These are phyloP conservation scores for Yueomyces sinensis DNA, from an alignment of 805 yeast species.

Conservation along the genomic window DNA sequence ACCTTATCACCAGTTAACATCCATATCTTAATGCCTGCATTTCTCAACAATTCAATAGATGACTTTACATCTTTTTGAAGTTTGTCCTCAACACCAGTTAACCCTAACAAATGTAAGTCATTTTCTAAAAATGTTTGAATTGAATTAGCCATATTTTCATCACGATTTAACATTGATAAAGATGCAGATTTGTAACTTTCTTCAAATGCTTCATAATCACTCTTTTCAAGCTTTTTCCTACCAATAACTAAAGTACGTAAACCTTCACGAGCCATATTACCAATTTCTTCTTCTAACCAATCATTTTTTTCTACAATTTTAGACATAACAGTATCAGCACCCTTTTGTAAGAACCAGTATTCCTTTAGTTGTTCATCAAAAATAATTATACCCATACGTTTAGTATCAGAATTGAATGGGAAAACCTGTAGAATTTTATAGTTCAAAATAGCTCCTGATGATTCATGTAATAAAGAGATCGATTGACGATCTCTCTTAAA, in stretches of 20 bases:
- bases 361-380: constrained; percentile 51
- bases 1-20: constrained; percentile 99
- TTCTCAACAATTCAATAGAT: constrained; percentile 80
- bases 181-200: constrained; percentile 60
- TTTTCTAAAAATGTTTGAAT: constrained; percentile 61
- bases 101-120: constrained; percentile 74
- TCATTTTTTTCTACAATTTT: constrained; percentile 73
- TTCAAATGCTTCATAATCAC: constrained; percentile 49
- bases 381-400: constrained; percentile 89
- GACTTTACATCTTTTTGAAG: constrained; percentile 84
- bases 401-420: constrained; percentile 92
- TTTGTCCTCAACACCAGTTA: constrained; percentile 96
- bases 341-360: constrained; percentile 78
- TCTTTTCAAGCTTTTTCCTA: constrained; percentile 50
- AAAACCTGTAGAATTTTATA: constrained; percentile 71
- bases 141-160: constrained; percentile 53
- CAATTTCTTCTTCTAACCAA: constrained; percentile 96
- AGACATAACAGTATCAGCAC: constrained; percentile 93
- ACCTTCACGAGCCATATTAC: constrained; percentile 98
- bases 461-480: constrained; percentile 52
- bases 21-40: constrained; percentile 97
- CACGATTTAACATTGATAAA: constrained; percentile 69
- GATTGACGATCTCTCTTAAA: constrained; percentile 71
- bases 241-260: constrained; percentile 89
- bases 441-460: constrained; percentile 35